These are phyloP conservation scores for Micractinium sp. DNA, from an alignment of 139 green algal genomes.

Conservation along the genomic window DNA sequence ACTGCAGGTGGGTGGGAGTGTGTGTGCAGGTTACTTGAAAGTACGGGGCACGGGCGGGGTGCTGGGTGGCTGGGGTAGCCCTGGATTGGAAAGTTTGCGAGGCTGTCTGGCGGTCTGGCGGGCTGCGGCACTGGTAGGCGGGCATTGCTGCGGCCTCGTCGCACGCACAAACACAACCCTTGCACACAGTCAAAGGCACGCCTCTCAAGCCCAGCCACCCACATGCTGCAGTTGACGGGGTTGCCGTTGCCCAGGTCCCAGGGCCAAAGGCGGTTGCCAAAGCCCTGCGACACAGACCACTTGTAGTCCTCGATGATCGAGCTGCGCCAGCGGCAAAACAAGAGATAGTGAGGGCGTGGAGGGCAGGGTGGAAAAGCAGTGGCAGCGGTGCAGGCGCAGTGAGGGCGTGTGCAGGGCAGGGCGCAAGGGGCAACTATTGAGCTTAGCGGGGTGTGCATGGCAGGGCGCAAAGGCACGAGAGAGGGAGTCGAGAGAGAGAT, in stretches of 20 bases:
- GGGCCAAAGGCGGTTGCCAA: slow-evolving; percentile 23
- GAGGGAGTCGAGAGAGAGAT: too few species aligned
- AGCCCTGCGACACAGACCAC: not conserved
- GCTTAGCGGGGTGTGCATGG: too few species aligned
- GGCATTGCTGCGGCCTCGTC: too few species aligned
- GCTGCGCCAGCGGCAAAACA: not conserved
- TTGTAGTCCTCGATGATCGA: not conserved
- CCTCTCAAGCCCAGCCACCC: not conserved
- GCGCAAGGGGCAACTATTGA: too few species aligned
- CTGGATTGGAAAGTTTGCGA: not conserved
- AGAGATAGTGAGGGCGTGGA: not conserved
- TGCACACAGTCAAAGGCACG: too few species aligned
- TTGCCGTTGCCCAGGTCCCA: slow-evolving; percentile 23
- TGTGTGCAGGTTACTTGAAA: too few species aligned
- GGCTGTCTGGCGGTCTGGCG: not conserved
- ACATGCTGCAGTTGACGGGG: slow-evolving; percentile 29
- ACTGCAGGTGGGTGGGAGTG: not conserved
- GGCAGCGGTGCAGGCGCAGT: not conserved
- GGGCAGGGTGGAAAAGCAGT: not conserved
- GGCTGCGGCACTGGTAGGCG: too few species aligned
- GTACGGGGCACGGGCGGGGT: too few species aligned
- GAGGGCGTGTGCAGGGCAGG: not conserved
- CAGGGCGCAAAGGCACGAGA: too few species aligned
- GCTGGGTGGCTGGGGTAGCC: too few species aligned
- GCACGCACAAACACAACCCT: too few species aligned